These are phyloP conservation scores for Ophiosphaerella narmari DNA, from an alignment of 2,329 filamentous ascomycete genomes.

Conservation along the genomic window DNA sequence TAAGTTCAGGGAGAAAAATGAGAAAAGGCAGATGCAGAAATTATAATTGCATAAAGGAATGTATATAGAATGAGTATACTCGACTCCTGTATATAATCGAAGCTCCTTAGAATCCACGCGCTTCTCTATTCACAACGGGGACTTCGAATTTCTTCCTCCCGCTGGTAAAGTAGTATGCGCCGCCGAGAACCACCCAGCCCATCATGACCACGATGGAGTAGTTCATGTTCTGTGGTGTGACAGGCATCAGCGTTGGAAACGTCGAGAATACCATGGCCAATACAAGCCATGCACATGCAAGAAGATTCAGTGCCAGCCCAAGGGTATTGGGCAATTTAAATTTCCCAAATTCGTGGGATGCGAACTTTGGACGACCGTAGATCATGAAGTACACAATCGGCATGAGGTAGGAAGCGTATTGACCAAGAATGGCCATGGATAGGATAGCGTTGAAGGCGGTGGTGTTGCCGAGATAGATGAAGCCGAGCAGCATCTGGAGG, in stretches of 20 bases:
- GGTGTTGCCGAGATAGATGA: constrained; percentile 55
- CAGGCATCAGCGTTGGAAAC: constrained; percentile 50
- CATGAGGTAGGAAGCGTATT: constrained; percentile 32
- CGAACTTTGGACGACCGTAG: constrained; percentile 38
- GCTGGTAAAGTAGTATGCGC: constrained; percentile 39
- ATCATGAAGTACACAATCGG: constrained; percentile 50
- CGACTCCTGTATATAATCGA: neutral
- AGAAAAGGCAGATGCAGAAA: constrained; percentile 2
- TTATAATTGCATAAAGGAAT: neutral
- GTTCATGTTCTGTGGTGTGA: constrained; percentile 53
- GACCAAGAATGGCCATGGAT: constrained; percentile 16
- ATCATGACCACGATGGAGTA: constrained; percentile 52
- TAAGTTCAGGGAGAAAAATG: neutral
- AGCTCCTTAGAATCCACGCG: constrained; percentile 14
- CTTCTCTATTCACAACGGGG: constrained; percentile 22
- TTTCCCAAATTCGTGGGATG: constrained; percentile 11
- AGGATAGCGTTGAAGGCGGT: constrained; percentile 22
- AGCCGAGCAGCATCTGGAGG: constrained; percentile 47
- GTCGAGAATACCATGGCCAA: constrained; percentile 53
- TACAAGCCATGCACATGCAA: constrained; percentile 51
- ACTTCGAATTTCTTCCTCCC: constrained; percentile 33
- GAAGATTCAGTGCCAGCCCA: constrained; percentile 47
- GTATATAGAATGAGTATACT: neutral
- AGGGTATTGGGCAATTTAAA: constrained; percentile 37
- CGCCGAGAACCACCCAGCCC: constrained; percentile 47